Evolutionary conservation across 2,329 filamentous ascomycete genomes (phyloP), one percentile per base, ranked within the genome.

Genomic region (Stemphylium vesicarium): DNA sequence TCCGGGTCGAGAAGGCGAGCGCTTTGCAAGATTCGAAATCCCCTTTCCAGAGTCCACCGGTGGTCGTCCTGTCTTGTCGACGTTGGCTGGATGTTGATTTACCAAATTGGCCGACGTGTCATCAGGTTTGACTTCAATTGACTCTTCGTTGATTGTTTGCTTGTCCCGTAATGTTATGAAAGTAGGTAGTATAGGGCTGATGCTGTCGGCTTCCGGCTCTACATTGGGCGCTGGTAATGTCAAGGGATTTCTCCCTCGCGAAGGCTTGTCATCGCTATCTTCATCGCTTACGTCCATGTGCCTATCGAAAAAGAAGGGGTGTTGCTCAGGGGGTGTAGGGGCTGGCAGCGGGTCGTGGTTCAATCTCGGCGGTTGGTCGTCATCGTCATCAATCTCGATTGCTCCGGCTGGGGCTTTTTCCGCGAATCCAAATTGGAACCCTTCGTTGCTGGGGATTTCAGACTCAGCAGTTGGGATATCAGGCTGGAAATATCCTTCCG

Each of bases 131-230:
- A 15, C 16, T 69, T 62, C 10, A 60, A 26, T 40, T 65, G 62
- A 31, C 62, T 69, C 46, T 67, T 64, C 42, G 65, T 70, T 22
- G 36, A 38, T 38, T 12, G 10, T 38, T 20, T 4, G 16, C 7
- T 20, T 38, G 8, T 4, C 15, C 15, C 8, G 20, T 20, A 8
- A 20, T 32, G 12, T 51, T 13, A 49, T 53, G 4, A 57, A 50
- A 31, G 68, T 60, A 15, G 53, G 39, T 22, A 68, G 39, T 39
- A 71, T 57, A n/a, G 69, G 68, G 39, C 64, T 73, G 31, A 71
- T 49, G 53, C 66, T 63, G 15, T 55, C 59, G n/a, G 42, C 35
- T 15, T 22, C 45, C 38, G 16, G 22, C n/a, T 38, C 44, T 29
- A 50, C 42, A 37, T 53, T 54, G 33, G 46, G 52, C 20, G 44